Percentiles rank a stretch among this genome's conserved stretches.
phyloP scores from a whole-genome alignment of 371 early-diverging fungal species.

The Actinomucor elegans region DNA sequence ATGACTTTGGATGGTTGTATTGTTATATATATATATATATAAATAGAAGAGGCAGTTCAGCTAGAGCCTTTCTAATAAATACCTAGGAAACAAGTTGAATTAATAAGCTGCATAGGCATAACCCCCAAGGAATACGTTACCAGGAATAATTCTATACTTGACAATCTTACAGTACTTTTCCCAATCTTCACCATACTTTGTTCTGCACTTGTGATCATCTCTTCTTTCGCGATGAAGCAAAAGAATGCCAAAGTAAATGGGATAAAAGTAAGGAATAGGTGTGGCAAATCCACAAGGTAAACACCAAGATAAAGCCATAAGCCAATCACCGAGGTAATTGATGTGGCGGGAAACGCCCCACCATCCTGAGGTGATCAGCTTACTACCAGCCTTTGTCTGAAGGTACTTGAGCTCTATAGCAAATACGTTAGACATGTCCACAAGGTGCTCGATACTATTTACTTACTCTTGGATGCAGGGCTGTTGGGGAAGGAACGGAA shows the following conservation, averaged over 20 bases:
- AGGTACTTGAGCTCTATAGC: constrained; percentile 75
- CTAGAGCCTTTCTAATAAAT: constrained; percentile 10
- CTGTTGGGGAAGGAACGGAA: constrained; percentile 81
- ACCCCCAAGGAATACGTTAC: too few relatives aligned
- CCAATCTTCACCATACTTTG: constrained; percentile 94
- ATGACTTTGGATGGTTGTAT: too few relatives aligned
- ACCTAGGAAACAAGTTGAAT: constrained; percentile 1
- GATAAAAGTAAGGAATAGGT: constrained; percentile 90
- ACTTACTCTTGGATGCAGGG: constrained; percentile 63
- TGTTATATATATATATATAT: too few relatives aligned
- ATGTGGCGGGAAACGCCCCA: constrained; percentile 93
- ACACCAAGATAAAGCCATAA: constrained; percentile 84
- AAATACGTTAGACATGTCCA: not conserved
- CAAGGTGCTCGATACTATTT: not conserved
- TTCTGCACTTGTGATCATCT: constrained; percentile 86
- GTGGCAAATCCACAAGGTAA: constrained; percentile 66
- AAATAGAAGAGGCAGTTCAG: too few relatives aligned
- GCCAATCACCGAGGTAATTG: constrained; percentile 91
- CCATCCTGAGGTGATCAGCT: constrained; percentile 87
- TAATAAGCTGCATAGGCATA: not conserved
- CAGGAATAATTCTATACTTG: constrained; percentile 84
- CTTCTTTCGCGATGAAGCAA: constrained; percentile 87
- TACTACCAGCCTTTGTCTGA: constrained; percentile 76
- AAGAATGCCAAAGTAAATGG: constrained; percentile 85
- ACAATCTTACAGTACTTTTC: constrained; percentile 83